Conservation (phyloP, 2,329 filamentous ascomycete species). For the Alternaria alternata region DNA sequence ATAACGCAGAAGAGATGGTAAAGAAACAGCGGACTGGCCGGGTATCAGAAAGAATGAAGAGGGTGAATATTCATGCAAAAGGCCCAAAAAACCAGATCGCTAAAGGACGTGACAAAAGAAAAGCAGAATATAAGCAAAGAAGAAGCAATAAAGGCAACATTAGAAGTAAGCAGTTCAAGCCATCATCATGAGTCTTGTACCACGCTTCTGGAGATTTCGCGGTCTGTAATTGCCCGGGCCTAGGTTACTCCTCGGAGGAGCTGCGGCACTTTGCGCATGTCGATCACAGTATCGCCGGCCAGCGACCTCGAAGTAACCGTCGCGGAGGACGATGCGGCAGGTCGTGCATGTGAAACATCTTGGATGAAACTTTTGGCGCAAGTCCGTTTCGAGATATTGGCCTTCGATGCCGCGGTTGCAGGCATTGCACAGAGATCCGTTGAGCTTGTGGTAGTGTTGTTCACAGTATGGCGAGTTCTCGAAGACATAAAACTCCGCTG, state of each 20-base stretch:
- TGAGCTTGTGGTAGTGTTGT: constrained; percentile 89
- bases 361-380: constrained; percentile 81
- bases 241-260: constrained; percentile 49
- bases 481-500: constrained; percentile 91
- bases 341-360: constrained; percentile 85
- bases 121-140: constrained; percentile 7
- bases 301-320: constrained; percentile 91
- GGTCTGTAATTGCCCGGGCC: constrained; percentile 48
- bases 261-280: constrained; percentile 73
- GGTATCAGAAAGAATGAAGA: constrained; percentile 30
- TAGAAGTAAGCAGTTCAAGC: constrained; percentile 26
- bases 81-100: constrained; percentile 18
- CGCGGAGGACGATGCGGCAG: constrained; percentile 75
- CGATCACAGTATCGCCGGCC: constrained; percentile 85
- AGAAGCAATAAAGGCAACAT: neutral
- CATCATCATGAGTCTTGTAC: constrained; percentile 63
- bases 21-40: constrained; percentile 33
- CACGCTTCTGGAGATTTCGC: constrained; percentile 57
- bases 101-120: constrained; percentile 15
- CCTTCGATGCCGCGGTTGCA: constrained; percentile 92
- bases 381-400: constrained; percentile 86
- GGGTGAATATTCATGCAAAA: constrained; percentile 25
- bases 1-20: constrained; percentile 13
- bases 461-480: constrained; percentile 89
- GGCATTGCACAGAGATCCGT: constrained; percentile 81